Conservation (phyloP, 805 yeast species). For the Hanseniaspora valbyensis region DNA sequence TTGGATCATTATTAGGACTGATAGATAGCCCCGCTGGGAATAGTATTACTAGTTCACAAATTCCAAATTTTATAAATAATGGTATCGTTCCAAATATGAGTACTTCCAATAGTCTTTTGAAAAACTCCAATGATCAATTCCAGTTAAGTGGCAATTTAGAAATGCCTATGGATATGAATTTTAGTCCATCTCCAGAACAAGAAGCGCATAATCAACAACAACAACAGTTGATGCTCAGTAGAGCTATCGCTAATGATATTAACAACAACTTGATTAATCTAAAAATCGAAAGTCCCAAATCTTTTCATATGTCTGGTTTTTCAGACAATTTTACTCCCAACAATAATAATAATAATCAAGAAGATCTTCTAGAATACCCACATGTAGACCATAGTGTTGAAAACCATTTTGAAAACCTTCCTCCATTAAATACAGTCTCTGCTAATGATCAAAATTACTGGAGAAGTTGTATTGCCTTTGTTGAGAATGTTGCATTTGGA, state of each 20-base stretch:
- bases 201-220: background rate
- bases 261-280: background rate
- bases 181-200: background rate
- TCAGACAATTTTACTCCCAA: background rate
- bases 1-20: background rate
- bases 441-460: constrained; percentile 1
- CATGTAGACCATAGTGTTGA: background rate
- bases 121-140: background rate
- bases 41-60: background rate
- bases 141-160: background rate
- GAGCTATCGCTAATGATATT: background rate
- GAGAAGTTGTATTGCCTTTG: constrained; percentile 3
- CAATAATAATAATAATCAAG: background rate
- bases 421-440: background rate
- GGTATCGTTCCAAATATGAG: background rate
- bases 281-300: constrained; percentile 1
- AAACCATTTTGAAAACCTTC: background rate
- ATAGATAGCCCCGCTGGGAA: background rate
- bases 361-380: background rate
- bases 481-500: constrained; percentile 7
- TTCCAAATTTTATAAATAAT: background rate
- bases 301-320: background rate
- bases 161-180: background rate
- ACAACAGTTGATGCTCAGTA: background rate
- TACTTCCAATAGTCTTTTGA: background rate